phyloP scores from a whole-genome alignment of 345 rosid genomes.

The Microthlaspi erraticum region DNA sequence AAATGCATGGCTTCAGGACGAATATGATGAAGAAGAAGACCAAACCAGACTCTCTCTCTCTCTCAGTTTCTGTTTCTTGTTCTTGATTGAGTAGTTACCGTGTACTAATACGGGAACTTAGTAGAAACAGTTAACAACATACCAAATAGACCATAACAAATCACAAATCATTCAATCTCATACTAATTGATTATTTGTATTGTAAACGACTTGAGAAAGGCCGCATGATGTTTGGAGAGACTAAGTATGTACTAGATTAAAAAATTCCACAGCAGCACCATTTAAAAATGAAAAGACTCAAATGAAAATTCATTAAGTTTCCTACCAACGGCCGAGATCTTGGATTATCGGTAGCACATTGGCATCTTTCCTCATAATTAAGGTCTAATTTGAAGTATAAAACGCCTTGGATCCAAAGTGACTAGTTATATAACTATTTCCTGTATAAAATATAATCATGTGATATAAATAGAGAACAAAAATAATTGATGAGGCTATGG shows the following conservation, averaged over 20 bases:
- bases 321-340: conserved; percentile 13
- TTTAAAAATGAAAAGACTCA: neutral
- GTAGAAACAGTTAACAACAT: conserved; percentile 15
- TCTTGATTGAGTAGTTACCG: conserved; percentile 18
- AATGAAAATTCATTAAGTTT: neutral
- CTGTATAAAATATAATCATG: conserved; percentile 29
- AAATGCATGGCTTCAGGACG: conserved; percentile 43
- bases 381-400: neutral
- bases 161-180: conserved; percentile 4
- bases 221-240: neutral
- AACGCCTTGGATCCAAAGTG: neutral
- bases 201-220: neutral
- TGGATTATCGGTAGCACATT: conserved; percentile 18
- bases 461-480: conserved; percentile 31
- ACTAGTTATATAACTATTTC: conserved; percentile 9
- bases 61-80: conserved; percentile 16
- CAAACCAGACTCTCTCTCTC: conserved; percentile 18
- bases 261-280: too few species aligned
- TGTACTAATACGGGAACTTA: too few species aligned
- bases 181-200: neutral
- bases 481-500: conserved; percentile 38
- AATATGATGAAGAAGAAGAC: conserved; percentile 45
- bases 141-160: conserved; percentile 18
- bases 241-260: neutral
- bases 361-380: neutral